Evolutionary conservation across 768 basidiomycete species (phyloP), one percentile per base, ranked within the genome.

Genomic region (Paxillus involutus): DNA sequence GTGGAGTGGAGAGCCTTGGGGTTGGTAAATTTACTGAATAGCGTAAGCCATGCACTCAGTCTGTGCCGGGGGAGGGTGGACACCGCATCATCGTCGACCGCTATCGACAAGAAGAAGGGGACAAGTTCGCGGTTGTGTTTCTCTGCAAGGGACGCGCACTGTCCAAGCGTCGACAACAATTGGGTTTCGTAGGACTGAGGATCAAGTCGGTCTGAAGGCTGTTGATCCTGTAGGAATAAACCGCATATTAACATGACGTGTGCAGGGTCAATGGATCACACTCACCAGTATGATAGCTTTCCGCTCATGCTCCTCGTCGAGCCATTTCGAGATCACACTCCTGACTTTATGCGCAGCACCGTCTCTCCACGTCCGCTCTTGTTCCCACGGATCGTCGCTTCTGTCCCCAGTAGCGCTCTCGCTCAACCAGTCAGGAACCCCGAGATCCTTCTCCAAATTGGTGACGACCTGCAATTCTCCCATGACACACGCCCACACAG

Each of bases 1-100:
- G 90, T 82, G 7, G 83, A 77, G 64, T 85, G 80, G 2, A 95
- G 74, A 0, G 93, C 91, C 72, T 92, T 96, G n/a, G 95, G 96
- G 64, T 98, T 98, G 61, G 75, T 74, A 67, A 99, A 91, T 66
- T 94, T 96, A 47, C 90, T 80, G 70, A 98, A 91, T 11, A 98
- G 78, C 17, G 81, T 81, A 26, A 98, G 82, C 86, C 91, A 98
- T 0, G 82, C 77, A 14, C 73, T 73, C 10, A 97, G 80, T 64
- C 85, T 88, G 29, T 77, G 69, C 41, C 84, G 85, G 3, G 84
- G 71, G 7, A 89, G 69, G 43, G 74, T 78, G 4, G 74, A 63
- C 5, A 69, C 55, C 3, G 63, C 61, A 47, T 73, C 69, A 9
- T 58, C 49, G 19, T 60, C 37, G 33, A 58, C 58, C n/a, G 73